A percentile compares a stretch with the other conserved stretches of the same genome.
These are phyloP conservation scores for Trichophaea hybrida DNA, from an alignment of 2,329 filamentous ascomycete species.

Conservation along the genomic window DNA sequence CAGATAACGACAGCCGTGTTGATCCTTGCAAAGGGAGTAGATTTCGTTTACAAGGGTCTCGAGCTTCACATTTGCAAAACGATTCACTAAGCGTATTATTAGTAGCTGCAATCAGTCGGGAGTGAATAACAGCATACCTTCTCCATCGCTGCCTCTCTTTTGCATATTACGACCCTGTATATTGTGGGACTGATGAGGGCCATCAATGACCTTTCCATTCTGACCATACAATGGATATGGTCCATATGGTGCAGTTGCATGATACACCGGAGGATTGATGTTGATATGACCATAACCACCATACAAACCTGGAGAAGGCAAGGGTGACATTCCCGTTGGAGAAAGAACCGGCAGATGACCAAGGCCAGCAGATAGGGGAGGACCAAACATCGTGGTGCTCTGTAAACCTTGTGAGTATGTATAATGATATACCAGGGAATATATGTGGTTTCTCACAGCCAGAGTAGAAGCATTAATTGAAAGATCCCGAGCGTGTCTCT, in stretches of 20 bases:
- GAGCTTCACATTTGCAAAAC: constrained; percentile 69
- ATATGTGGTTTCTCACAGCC: constrained; percentile 21
- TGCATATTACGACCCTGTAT: constrained; percentile 15
- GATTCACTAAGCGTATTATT: constrained; percentile 29
- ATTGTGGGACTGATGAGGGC: constrained; percentile 12
- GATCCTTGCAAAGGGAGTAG: constrained; percentile 87
- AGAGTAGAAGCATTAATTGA: constrained; percentile 8
- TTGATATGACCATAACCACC: constrained; percentile 26
- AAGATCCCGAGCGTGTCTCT: constrained; percentile 23
- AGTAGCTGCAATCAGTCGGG: background rate
- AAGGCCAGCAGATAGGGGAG: constrained; percentile 23
- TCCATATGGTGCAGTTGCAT: constrained; percentile 22
- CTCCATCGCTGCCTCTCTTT: constrained; percentile 22
- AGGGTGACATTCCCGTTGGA: constrained; percentile 25
- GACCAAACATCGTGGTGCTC: constrained; percentile 20
- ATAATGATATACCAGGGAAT: background rate
- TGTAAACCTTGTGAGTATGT: background rate
- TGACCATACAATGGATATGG: constrained; percentile 12
- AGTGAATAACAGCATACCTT: constrained; percentile 13
- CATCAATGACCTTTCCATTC: constrained; percentile 9
- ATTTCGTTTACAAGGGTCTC: constrained; percentile 72
- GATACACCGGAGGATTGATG: constrained; percentile 22
- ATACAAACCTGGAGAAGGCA: constrained; percentile 26
- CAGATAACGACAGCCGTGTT: constrained; percentile 90
- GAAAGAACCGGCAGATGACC: constrained; percentile 22